Evolutionary conservation across 306 rosid genomes (phyloP).

Genomic region (Vigna hirtella): DNA sequence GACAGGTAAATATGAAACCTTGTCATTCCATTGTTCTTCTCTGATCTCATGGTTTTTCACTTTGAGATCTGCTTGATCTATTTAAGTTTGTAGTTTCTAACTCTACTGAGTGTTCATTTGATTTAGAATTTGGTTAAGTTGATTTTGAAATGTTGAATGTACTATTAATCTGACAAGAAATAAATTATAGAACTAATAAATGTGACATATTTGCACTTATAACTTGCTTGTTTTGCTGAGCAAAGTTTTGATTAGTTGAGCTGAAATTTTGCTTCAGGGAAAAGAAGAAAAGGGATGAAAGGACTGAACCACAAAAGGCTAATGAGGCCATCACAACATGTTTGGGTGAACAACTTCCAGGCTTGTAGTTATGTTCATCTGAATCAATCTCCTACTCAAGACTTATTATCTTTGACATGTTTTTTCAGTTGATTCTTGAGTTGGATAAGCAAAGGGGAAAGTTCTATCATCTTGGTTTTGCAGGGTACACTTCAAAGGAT

Average conservation of each 20-base stretch:
- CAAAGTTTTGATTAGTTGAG: constrained; percentile 17
- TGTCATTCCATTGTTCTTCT: not conserved
- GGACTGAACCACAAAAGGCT: constrained; percentile 71
- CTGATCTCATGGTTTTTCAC: not conserved
- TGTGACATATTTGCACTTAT: not conserved
- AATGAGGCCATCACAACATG: constrained; percentile 78
- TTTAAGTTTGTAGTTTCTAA: not conserved
- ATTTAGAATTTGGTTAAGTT: not conserved
- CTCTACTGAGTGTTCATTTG: not conserved
- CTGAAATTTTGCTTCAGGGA: constrained; percentile 69
- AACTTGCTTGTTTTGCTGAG: constrained; percentile 24
- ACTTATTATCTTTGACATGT: constrained; percentile 40
- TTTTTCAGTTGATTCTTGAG: constrained; percentile 43
- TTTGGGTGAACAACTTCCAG: constrained; percentile 62
- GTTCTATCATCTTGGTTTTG: constrained; percentile 40
- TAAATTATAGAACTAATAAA: not conserved
- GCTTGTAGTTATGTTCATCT: constrained; percentile 37
- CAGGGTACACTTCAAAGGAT: constrained; percentile 7
- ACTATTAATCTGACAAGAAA: not conserved
- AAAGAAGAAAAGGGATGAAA: constrained; percentile 87
- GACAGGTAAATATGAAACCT: constrained; percentile 68
- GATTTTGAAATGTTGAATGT: constrained; percentile 1
- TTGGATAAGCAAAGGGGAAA: constrained; percentile 45
- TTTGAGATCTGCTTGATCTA: no score
- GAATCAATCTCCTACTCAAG: constrained; percentile 40